Evolutionary conservation across 75 land plant genomes (phyloP), one percentile per base, ranked within the genome.

Genomic region (Isoetes taiwanensis): DNA sequence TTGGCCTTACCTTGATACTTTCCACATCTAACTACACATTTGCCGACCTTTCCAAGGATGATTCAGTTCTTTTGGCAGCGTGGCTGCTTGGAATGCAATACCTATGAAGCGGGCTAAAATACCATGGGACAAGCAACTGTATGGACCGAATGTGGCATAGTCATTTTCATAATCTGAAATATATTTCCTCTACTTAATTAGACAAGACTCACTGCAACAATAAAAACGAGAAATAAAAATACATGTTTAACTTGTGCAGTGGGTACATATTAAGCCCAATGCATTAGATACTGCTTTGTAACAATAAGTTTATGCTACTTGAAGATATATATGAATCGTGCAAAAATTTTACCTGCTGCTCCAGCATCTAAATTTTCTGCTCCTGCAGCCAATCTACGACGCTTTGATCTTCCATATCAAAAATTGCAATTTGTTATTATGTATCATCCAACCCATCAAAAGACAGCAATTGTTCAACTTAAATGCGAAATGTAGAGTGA

Each of bases 381-480:
- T 60, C 75, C 68, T 0, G 76, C 52, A 10, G 76, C 74, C 73
- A 67, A 62, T 63, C 82, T 79, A 42, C 86, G 73, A 37, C 91
- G 76, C 70, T 83, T 86, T 31, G 91, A 79, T 65, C 91, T 86
- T n/a, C n/a, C n/a, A n/a, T n/a, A n/a, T n/a, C n/a, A n/a, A n/a
- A n/a, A n/a, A n/a, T n/a, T n/a, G n/a, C n/a, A n/a, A n/a, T n/a
- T n/a, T n/a, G n/a, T n/a, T n/a, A n/a, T n/a, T n/a, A n/a, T n/a
- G n/a, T n/a, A n/a, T n/a, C n/a, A n/a, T n/a, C n/a, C n/a, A n/a
- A n/a, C n/a, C n/a, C n/a, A n/a, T n/a, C n/a, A n/a, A n/a, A n/a
- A n/a, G n/a, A n/a, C n/a, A n/a, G n/a, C n/a, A n/a, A n/a, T n/a
- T n/a, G n/a, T n/a, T n/a, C n/a, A n/a, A n/a, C n/a, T n/a, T n/a